Evolutionary conservation across 306 rosid genomes (phyloP).

Genomic region (Quercus engelmannii): DNA sequence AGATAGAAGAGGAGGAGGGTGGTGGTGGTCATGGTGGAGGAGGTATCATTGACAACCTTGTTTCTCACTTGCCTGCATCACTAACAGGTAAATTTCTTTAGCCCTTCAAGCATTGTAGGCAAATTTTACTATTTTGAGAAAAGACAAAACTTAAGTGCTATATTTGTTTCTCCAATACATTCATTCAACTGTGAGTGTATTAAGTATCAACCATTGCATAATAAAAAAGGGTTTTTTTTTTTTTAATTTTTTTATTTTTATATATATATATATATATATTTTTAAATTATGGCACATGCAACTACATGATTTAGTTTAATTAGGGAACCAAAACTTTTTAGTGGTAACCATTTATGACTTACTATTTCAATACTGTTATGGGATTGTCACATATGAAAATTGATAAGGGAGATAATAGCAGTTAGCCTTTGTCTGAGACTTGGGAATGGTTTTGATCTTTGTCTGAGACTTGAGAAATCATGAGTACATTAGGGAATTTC

Average conservation of each 20-base stretch:
- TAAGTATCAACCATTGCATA: too few relatives aligned
- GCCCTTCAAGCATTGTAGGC: neutral
- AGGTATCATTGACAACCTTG: conserved; percentile 35
- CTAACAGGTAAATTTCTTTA: conserved; percentile 31
- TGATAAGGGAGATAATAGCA: neutral
- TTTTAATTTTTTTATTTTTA: too few relatives aligned
- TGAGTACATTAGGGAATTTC: neutral
- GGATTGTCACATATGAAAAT: neutral
- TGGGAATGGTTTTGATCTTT: neutral
- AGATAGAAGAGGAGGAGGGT: conserved; percentile 1
- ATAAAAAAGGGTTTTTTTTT: too few relatives aligned
- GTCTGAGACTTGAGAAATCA: neutral
- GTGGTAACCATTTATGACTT: neutral
- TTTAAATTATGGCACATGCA: too few relatives aligned
- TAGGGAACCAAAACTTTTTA: neutral
- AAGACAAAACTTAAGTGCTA: neutral
- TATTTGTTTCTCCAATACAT: too few relatives aligned
- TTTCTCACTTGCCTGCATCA: conserved; percentile 45
- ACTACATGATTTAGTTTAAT: too few relatives aligned
- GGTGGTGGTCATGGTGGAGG: conserved; percentile 14
- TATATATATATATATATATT: too few relatives aligned
- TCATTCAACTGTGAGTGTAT: too few relatives aligned
- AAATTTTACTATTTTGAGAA: neutral
- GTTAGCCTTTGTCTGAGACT: neutral
- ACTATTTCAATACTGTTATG: neutral